Evolutionary conservation across 129 eudicot genomes (phyloP), one percentile per base, ranked within the genome.

Genomic region (Chrysanthemum makinoi): DNA sequence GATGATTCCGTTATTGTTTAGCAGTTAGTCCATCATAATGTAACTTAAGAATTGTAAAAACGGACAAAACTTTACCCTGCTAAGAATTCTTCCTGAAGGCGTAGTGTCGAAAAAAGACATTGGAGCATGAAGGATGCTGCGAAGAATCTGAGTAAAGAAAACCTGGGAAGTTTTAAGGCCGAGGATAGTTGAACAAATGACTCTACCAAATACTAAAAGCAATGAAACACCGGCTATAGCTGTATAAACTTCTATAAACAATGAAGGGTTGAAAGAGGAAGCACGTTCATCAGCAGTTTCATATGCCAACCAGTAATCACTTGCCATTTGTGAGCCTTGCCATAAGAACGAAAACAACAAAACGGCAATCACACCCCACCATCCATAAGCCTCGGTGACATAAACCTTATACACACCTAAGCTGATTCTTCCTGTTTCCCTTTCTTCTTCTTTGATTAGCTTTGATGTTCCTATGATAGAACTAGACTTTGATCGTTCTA

Each of bases 101-200:
- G 99, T 95, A 13, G 97, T 88, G 57, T 95, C 96, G 22, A 95
- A 95, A 81, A 90, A 95, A 3, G 99, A 87, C 96, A 95, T 90
- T 19, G 99, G 99, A 75, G 99, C 99, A 74, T 81, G 97, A 49
- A 94, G 75, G 55, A 94, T 83, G 80, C 97, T 82, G 64, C 71
- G 65, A 66, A 95, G 91, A 62, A 95, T 86, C 74, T 75, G 81
- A 19, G 74, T 62, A 73, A 95, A 95, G 83, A 88, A 84, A 51
- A 81, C 80, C 68, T 88, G 96, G 43, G 89, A 78, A 15, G 94
- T 90, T 90, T 86, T 90, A 17, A 87, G 86, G 28, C 99, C 99
- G 72, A 90, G 81, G 35, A 77, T 1, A 0, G 97, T 78, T 2
- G 83, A 70, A 14, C 77, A 86, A 65, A 81, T 6, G 44, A 88